Evolutionary conservation across 768 basidiomycete genomes (phyloP).

Genomic region (Trichaptum fuscoviolaceum): DNA sequence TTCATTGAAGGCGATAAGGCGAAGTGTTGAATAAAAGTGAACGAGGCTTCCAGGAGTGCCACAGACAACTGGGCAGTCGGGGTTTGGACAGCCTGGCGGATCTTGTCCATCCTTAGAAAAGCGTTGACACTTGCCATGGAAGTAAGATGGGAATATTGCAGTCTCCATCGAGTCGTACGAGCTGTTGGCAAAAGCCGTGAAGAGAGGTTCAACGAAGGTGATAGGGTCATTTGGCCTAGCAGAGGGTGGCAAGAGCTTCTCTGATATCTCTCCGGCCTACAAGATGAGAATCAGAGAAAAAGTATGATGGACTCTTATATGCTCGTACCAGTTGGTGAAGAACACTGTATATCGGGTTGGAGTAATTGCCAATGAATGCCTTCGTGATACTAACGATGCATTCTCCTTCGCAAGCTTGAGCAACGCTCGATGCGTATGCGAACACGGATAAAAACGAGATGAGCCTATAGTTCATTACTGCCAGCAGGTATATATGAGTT

Average conservation of each 20-base stretch:
- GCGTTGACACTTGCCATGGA: slow-evolving; percentile 70
- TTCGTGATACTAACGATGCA: slow-evolving; percentile 60
- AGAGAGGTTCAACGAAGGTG: slow-evolving; percentile 41
- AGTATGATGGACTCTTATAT: background rate
- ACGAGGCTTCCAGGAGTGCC: slow-evolving; percentile 79
- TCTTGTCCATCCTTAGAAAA: slow-evolving; percentile 39
- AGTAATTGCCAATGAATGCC: slow-evolving; percentile 48
- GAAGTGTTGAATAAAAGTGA: slow-evolving; percentile 54
- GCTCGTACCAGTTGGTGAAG: slow-evolving; percentile 39
- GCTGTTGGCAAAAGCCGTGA: slow-evolving; percentile 38
- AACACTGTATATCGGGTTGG: slow-evolving; percentile 32
- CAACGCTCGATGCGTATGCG: background rate
- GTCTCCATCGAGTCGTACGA: slow-evolving; percentile 41
- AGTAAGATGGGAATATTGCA: slow-evolving; percentile 64
- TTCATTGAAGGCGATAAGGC: slow-evolving; percentile 43
- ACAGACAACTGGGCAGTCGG: slow-evolving; percentile 72
- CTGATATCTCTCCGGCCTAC: slow-evolving; percentile 33
- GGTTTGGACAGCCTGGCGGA: slow-evolving; percentile 71
- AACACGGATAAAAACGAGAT: background rate
- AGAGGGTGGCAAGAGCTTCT: slow-evolving; percentile 27
- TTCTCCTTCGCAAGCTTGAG: slow-evolving; percentile 52
- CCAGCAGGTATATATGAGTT: background rate
- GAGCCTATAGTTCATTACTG: background rate
- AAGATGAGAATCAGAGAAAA: slow-evolving; percentile 2
- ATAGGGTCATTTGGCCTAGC: slow-evolving; percentile 16